Evolutionary conservation across 2,329 filamentous ascomycete genomes (phyloP).

Genomic region (Colletotrichum navitas): DNA sequence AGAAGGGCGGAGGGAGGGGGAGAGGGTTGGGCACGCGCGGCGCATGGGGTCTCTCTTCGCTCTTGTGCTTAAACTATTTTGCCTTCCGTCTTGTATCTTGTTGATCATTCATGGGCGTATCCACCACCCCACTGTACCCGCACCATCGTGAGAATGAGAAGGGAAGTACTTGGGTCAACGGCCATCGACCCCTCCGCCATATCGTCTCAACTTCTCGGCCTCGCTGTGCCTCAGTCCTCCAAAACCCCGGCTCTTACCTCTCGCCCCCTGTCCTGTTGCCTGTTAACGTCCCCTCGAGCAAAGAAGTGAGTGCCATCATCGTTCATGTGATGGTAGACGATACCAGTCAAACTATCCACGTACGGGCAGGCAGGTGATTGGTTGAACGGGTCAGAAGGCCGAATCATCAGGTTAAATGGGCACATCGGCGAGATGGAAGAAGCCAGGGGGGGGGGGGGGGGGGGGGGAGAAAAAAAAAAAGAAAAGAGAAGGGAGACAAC

Average conservation of each 20-base stretch:
- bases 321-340: background rate
- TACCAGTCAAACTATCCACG: background rate
- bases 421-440: background rate
- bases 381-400: background rate
- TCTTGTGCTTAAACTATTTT: conserved; percentile 5
- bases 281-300: background rate
- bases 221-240: background rate
- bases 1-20: too few species aligned
- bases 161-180: background rate
- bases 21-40: background rate
- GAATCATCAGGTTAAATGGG: background rate
- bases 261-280: background rate
- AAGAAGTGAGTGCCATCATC: background rate
- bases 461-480: too few species aligned
- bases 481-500: too few species aligned
- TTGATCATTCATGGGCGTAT: conserved; percentile 12
- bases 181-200: background rate
- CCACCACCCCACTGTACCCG: background rate
- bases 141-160: background rate
- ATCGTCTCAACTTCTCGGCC: conserved; percentile 14
- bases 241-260: background rate
- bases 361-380: background rate
- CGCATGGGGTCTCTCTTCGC: conserved; percentile 16
- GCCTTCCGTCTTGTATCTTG: conserved; percentile 14
- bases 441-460: too few species aligned